Percentiles rank a stretch among this genome's conserved stretches.
These are phyloP conservation scores for Albizia julibrissin DNA, from an alignment of 306 rosid genomes.

Conservation along the genomic window DNA sequence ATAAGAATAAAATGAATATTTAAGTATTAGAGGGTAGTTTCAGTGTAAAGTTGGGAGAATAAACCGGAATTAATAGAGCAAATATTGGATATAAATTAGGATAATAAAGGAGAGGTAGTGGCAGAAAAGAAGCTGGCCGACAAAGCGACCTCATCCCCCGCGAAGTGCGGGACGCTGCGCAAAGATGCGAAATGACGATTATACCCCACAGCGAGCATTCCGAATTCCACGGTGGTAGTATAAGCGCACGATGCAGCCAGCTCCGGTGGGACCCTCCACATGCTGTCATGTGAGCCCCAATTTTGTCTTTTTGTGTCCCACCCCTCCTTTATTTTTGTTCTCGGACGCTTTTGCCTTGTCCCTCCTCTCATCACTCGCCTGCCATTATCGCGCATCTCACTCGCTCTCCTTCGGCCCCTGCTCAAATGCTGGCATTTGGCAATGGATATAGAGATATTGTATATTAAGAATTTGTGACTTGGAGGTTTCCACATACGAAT, in stretches of 20 bases:
- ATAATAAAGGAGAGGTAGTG: neutral
- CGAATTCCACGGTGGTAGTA: neutral
- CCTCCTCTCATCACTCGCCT: neutral
- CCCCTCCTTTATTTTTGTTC: conserved; percentile 3
- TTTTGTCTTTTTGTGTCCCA: conserved; percentile 34
- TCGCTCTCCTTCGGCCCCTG: neutral
- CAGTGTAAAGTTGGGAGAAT: neutral
- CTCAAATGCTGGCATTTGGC: neutral
- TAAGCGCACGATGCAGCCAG: neutral
- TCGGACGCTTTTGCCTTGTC: neutral
- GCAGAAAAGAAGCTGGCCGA: conserved; percentile 29
- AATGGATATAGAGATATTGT: neutral
- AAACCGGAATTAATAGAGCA: neutral
- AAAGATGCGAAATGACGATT: neutral
- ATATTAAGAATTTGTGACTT: neutral
- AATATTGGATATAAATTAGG: neutral
- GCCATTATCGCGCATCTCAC: neutral
- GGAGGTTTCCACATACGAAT: neutral
- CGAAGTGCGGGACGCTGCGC: conserved; percentile 53
- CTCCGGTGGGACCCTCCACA: conserved; percentile 58
- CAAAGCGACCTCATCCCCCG: conserved; percentile 57
- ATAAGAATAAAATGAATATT: no score
- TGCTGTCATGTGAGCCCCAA: conserved; percentile 56
- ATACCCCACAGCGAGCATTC: neutral
- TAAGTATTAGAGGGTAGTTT: no score